A percentile compares a stretch with the other conserved stretches of the same genome.
Evolutionary conservation across 805 yeast genomes (phyloP).

Genomic region (Cyberlindnera samutprakarnensis): DNA sequence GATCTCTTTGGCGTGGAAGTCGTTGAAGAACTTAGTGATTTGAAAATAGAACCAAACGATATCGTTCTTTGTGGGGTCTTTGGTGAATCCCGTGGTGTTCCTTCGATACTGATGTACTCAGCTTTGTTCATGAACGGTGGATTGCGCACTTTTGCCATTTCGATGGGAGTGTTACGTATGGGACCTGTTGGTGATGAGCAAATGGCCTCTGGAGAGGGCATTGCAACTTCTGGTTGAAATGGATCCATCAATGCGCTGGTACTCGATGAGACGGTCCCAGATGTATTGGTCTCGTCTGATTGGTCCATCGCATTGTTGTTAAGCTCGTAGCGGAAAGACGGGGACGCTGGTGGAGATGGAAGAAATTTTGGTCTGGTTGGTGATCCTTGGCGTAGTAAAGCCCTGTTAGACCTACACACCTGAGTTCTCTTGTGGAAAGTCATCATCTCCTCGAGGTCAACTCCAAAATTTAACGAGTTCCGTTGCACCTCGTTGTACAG

Average conservation of each 20-base stretch:
- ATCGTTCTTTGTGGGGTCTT: not conserved
- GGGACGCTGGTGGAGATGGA: not conserved
- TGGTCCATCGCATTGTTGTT: not conserved
- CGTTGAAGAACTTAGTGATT: conserved; percentile 2
- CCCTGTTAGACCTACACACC: not conserved
- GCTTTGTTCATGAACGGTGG: no score
- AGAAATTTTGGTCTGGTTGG: not conserved
- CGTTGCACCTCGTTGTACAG: conserved; percentile 16
- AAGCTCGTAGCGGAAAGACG: not conserved
- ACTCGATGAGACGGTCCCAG: not conserved
- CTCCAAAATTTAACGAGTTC: conserved; percentile 14
- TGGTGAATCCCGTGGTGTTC: not conserved
- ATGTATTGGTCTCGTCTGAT: not conserved
- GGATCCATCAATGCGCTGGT: no score
- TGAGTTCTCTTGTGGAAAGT: conserved; percentile 2
- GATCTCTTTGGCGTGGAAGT: not conserved
- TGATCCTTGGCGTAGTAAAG: not conserved
- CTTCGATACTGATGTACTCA: not conserved
- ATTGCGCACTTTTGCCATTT: no score
- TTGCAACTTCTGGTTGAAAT: not conserved
- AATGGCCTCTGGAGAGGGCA: not conserved
- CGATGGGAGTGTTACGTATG: not conserved
- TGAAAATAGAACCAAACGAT: conserved; percentile 3
- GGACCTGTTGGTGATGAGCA: not conserved
- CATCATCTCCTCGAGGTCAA: conserved; percentile 11